These are phyloP conservation scores for Leptographium lundbergii DNA, from an alignment of 2,329 filamentous ascomycete genomes.

Conservation along the genomic window DNA sequence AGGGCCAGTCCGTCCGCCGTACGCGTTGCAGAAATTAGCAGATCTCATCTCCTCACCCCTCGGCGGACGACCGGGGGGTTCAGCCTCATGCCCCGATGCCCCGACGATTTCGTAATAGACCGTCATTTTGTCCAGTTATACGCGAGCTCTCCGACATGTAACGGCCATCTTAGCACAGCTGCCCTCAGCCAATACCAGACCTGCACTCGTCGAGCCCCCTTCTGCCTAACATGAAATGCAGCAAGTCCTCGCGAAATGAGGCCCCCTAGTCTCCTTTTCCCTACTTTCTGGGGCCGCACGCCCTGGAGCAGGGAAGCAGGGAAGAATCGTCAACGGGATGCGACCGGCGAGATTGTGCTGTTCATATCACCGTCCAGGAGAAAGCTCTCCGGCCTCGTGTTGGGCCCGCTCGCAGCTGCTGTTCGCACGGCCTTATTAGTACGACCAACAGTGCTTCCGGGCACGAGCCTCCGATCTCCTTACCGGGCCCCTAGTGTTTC, in stretches of 20 bases:
- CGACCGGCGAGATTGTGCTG: not conserved
- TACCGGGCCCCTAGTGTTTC: not conserved
- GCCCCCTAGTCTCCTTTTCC: not conserved
- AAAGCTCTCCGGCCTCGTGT: too few relatives aligned
- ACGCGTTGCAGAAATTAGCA: not conserved
- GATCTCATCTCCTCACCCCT: not conserved
- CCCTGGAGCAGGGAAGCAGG: too few relatives aligned
- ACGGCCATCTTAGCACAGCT: not conserved
- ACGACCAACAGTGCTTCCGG: not conserved
- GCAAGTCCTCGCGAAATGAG: not conserved
- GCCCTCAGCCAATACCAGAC: not conserved
- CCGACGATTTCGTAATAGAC: not conserved
- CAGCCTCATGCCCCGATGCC: not conserved
- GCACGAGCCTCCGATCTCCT: not conserved
- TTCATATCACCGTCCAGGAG: too few relatives aligned
- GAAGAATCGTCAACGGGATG: too few relatives aligned
- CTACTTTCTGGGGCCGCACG: not conserved
- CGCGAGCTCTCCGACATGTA: not conserved
- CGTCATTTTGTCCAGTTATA: too few relatives aligned
- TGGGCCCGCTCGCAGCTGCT: too few relatives aligned
- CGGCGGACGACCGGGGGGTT: not conserved
- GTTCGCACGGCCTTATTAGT: too few relatives aligned
- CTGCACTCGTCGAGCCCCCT: not conserved
- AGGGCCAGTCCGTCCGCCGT: not conserved
- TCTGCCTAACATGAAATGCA: not conserved